Evolutionary conservation across 2,329 filamentous ascomycete genomes (phyloP).

Genomic region (Incumbomyces lentus): DNA sequence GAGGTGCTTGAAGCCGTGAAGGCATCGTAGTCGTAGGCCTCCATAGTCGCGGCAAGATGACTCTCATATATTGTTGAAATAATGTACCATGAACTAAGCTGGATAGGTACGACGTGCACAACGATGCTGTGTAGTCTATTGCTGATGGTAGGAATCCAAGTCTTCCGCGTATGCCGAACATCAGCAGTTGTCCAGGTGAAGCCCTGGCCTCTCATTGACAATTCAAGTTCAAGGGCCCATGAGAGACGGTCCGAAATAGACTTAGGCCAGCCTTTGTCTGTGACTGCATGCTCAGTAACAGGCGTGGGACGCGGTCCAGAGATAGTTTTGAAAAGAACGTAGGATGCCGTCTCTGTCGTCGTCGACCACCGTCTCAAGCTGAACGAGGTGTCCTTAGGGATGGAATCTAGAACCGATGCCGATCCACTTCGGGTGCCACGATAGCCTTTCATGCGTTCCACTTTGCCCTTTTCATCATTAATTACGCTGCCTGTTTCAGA

Average conservation of each 20-base stretch:
- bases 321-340: constrained; percentile 16
- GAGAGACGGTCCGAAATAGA: constrained; percentile 31
- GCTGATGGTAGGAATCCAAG: constrained; percentile 32
- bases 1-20: neutral
- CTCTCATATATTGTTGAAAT: constrained; percentile 27
- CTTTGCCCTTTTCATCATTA: neutral
- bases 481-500: neutral
- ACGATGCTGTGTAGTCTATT: constrained; percentile 33
- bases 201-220: constrained; percentile 35
- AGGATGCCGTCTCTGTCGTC: neutral
- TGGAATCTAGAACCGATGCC: neutral
- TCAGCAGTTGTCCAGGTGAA: constrained; percentile 38
- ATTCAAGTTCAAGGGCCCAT: constrained; percentile 36
- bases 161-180: constrained; percentile 34
- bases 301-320: constrained; percentile 22
- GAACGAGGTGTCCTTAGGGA: neutral
- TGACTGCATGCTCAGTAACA: constrained; percentile 29
- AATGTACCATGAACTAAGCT: constrained; percentile 27
- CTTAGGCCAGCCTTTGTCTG: constrained; percentile 31
- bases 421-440: neutral
- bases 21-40: constrained; percentile 16
- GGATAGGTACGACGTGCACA: constrained; percentile 29
- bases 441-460: neutral
- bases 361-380: neutral
- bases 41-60: constrained; percentile 8